A percentile compares a stretch with the other conserved stretches of the same genome.
Evolutionary conservation across 352 stramenopile species (phyloP).

Genomic region (Phytophthora niederhauseri): DNA sequence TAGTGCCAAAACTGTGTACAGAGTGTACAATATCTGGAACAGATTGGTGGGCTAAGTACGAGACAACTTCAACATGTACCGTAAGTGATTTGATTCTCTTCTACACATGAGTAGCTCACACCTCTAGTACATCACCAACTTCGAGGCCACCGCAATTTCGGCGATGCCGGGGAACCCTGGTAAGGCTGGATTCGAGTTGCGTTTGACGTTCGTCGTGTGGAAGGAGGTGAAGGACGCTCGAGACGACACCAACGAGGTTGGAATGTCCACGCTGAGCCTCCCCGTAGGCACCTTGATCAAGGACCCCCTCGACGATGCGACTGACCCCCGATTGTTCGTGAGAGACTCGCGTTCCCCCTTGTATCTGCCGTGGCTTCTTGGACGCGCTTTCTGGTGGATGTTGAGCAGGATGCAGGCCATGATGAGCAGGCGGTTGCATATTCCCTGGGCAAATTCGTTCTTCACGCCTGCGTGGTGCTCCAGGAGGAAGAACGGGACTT

Average conservation of each 20-base stretch:
- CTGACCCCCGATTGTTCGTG: background rate
- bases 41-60: background rate
- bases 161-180: background rate
- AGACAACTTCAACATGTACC: constrained; percentile 13
- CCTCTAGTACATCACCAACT: background rate
- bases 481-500: constrained; percentile 8
- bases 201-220: background rate
- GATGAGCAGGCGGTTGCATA: constrained; percentile 9
- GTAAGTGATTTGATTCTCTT: too few relatives aligned
- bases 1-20: background rate
- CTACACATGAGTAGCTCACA: background rate
- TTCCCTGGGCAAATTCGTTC: constrained; percentile 12
- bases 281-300: background rate
- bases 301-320: background rate
- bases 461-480: constrained; percentile 2
- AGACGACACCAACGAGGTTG: background rate
- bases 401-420: constrained; percentile 11
- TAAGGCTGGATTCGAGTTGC: background rate
- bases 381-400: constrained; percentile 1
- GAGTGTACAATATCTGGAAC: constrained; percentile 3
- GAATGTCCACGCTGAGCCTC: background rate
- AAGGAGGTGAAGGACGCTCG: background rate
- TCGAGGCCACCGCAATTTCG: background rate
- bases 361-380: background rate
- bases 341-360: background rate